These are phyloP conservation scores for Tulasnella sp. DNA, from an alignment of 768 basidiomycete genomes.

Conservation along the genomic window DNA sequence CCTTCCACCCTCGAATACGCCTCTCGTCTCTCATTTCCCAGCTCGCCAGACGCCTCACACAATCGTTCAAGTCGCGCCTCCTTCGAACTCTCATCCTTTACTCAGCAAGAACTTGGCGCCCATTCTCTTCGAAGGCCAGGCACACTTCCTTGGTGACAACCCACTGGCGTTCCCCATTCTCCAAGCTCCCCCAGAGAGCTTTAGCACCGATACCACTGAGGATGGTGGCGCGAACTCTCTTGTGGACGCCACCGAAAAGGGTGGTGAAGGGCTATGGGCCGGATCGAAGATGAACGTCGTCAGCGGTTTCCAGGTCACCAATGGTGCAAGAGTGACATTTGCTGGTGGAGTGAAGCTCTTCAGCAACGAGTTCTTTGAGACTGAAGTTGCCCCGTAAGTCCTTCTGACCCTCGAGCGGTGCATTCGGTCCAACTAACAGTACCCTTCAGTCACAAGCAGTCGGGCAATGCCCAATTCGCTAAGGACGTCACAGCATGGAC, in stretches of 20 bases:
- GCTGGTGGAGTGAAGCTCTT: constrained; percentile 72
- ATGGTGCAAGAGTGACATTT: constrained; percentile 67
- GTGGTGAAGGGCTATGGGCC: constrained; percentile 71
- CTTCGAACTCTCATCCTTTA: constrained; percentile 26
- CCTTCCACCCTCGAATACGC: constrained; percentile 71
- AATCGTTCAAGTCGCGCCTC: constrained; percentile 50
- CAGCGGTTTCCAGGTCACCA: constrained; percentile 76
- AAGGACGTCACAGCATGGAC: constrained; percentile 75
- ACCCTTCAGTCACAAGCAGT: constrained; percentile 32
- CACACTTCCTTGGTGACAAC: constrained; percentile 52
- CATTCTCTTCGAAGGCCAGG: constrained; percentile 65
- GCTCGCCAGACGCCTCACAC: constrained; percentile 50
- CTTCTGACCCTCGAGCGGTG: background rate
- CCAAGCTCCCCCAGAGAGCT: constrained; percentile 60
- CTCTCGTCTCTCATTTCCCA: constrained; percentile 77
- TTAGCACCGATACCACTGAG: constrained; percentile 47
- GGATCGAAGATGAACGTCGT: constrained; percentile 67
- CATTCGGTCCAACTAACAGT: background rate
- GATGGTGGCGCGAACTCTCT: constrained; percentile 45
- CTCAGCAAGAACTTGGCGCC: constrained; percentile 40
- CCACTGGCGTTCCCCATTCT: constrained; percentile 77
- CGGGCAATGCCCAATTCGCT: constrained; percentile 65
- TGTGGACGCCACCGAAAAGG: constrained; percentile 58
- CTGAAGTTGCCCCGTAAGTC: constrained; percentile 47
- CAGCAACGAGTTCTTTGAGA: constrained; percentile 58